Percentiles rank a stretch among this genome's conserved stretches.
These are phyloP conservation scores for Saccharomycopsis hybrid DNA, from an alignment of 1,139 yeast species.

Conservation along the genomic window DNA sequence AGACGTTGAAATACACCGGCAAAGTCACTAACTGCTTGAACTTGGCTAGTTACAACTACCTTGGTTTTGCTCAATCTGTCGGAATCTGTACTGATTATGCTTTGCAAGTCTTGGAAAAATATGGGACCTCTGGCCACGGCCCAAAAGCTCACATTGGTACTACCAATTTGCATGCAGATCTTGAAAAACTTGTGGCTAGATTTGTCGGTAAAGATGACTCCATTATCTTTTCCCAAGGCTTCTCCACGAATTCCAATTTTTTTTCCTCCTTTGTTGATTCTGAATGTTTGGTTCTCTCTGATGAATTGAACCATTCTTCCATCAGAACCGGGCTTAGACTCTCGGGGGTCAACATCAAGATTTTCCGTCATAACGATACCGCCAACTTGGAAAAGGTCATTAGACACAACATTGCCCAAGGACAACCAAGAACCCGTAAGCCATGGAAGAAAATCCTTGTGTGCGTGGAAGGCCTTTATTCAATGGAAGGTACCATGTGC, in stretches of 20 bases:
- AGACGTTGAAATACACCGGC: slow-evolving; percentile 63
- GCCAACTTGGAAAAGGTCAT: slow-evolving; percentile 67
- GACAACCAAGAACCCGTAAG: slow-evolving; percentile 93
- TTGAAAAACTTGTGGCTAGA: slow-evolving; percentile 74
- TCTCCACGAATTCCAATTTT: slow-evolving; percentile 90
- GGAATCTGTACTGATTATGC: slow-evolving; percentile 89
- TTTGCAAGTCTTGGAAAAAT: slow-evolving; percentile 50
- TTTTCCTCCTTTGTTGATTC: slow-evolving; percentile 81
- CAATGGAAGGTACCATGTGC: slow-evolving; percentile 97
- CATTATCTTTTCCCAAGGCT: slow-evolving; percentile 85
- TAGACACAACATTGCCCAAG: slow-evolving; percentile 87
- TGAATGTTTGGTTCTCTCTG: slow-evolving; percentile 85
- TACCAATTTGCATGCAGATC: slow-evolving; percentile 62
- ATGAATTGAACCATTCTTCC: slow-evolving; percentile 92
- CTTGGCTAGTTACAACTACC: slow-evolving; percentile 83
- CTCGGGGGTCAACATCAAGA: slow-evolving; percentile 89
- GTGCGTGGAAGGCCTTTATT: slow-evolving; percentile 92
- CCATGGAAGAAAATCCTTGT: slow-evolving; percentile 95
- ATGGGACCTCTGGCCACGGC: slow-evolving; percentile 77
- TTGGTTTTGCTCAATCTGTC: slow-evolving; percentile 93
- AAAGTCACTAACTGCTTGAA: slow-evolving; percentile 72
- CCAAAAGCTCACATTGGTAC: slow-evolving; percentile 74
- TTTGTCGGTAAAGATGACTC: slow-evolving; percentile 92
- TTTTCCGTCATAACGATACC: slow-evolving; percentile 91
- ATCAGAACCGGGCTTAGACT: slow-evolving; percentile 91